A percentile compares a stretch with the other conserved stretches of the same genome.
Evolutionary conservation across 331 rosid genomes (phyloP).

Genomic region (Cydonia oblonga): DNA sequence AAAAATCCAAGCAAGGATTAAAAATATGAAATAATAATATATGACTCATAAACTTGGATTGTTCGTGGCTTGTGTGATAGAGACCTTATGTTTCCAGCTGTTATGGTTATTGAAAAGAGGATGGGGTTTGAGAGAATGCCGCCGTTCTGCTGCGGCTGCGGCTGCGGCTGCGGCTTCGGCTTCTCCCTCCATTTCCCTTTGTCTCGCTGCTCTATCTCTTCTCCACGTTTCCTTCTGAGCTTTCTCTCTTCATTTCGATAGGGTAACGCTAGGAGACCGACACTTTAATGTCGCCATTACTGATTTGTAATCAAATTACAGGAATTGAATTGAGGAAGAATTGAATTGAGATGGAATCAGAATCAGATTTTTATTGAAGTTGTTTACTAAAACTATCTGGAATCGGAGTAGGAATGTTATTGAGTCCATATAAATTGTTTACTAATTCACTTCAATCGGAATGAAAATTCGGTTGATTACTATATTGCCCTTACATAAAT

Average conservation of each 20-base stretch:
- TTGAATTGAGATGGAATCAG: no score
- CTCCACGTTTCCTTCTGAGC: not conserved
- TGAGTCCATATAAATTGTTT: no score
- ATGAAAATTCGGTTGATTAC: no score
- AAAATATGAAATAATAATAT: not conserved
- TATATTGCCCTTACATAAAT: no score
- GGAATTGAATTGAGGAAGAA: no score
- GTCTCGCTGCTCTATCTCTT: not conserved
- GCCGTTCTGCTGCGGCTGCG: not conserved
- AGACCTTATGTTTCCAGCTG: constrained; percentile 60
- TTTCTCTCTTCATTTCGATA: not conserved
- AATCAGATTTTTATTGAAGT: no score
- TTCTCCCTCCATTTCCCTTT: not conserved
- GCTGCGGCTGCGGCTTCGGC: not conserved
- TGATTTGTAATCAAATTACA: no score
- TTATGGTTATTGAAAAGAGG: constrained; percentile 31
- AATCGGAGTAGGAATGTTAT: no score
- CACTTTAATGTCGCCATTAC: no score
- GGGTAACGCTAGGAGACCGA: no score
- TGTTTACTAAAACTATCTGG: no score
- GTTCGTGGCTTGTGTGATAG: not conserved
- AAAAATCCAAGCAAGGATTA: not conserved
- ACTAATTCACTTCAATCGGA: no score
- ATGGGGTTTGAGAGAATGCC: constrained; percentile 37
- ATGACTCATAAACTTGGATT: not conserved